A percentile compares a stretch with the other conserved stretches of the same genome.
Evolutionary conservation across 225 moss, liverwort and hornwort species (phyloP).

Genomic region (Pseudisothecium myosuroides): DNA sequence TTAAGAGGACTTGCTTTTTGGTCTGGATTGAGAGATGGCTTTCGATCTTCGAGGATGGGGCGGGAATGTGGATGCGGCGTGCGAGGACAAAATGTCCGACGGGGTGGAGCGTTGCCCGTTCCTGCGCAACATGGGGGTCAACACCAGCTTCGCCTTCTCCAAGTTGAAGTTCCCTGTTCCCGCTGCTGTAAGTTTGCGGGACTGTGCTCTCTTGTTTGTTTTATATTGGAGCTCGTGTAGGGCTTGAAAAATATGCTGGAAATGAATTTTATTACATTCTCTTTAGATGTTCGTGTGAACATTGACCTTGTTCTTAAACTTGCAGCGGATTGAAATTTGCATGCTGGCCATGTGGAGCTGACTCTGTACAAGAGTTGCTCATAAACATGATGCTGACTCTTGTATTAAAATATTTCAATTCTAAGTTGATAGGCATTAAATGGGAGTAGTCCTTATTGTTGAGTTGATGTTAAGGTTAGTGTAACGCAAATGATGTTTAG

Average conservation of each 20-base stretch:
- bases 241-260: background rate
- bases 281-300: background rate
- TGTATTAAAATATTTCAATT: background rate
- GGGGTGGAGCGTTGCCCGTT: slow-evolving; percentile 32
- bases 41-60: slow-evolving; percentile 6
- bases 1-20: background rate
- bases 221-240: background rate
- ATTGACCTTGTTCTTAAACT: background rate
- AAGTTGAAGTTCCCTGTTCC: slow-evolving; percentile 27
- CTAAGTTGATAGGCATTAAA: background rate
- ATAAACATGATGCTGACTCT: background rate
- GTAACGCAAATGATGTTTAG: background rate
- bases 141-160: slow-evolving; percentile 27
- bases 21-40: slow-evolving; percentile 3
- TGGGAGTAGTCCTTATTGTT: background rate
- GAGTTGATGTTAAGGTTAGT: background rate
- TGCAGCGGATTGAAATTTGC: background rate
- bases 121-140: slow-evolving; percentile 35
- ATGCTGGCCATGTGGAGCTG: background rate
- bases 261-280: background rate
- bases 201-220: background rate
- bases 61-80: slow-evolving; percentile 8
- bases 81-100: slow-evolving; percentile 30
- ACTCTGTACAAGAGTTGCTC: background rate
- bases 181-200: slow-evolving; percentile 15